Conservation (phyloP, 2,329 filamentous ascomycete genomes). For the Paecilomyces sp. region DNA sequence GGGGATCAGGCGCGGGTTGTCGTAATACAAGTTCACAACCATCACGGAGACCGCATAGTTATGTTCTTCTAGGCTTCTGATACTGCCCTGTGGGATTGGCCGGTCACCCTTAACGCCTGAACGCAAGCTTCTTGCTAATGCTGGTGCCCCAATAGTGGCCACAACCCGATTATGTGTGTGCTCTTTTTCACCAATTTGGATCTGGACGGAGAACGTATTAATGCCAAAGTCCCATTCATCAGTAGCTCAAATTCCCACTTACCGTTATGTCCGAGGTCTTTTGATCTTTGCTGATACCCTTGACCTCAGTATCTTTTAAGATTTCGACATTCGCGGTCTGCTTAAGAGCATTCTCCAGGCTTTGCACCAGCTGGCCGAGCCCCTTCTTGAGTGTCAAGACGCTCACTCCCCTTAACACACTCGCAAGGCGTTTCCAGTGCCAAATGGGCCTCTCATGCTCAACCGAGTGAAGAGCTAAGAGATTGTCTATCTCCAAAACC, state of each 20-base stretch:
- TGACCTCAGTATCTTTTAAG: constrained; percentile 44
- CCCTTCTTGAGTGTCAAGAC: constrained; percentile 46
- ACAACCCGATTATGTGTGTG: constrained; percentile 23
- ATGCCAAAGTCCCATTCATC: neutral
- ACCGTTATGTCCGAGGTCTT: constrained; percentile 16
- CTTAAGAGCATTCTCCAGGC: constrained; percentile 46
- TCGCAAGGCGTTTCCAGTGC: constrained; percentile 11
- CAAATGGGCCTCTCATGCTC: constrained; percentile 6
- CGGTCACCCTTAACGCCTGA: constrained; percentile 3
- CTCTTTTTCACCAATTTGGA: constrained; percentile 7
- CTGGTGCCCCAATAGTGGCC: constrained; percentile 22
- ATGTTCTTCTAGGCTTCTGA: constrained; percentile 21
- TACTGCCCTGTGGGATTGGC: constrained; percentile 11
- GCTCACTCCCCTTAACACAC: constrained; percentile 18
- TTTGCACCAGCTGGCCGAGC: constrained; percentile 54
- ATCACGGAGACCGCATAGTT: constrained; percentile 72
- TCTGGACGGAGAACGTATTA: constrained; percentile 6
- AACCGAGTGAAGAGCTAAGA: constrained; percentile 15
- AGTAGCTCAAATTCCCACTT: constrained; percentile 3
- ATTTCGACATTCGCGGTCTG: constrained; percentile 55
- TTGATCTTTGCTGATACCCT: constrained; percentile 30
- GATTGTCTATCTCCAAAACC: constrained; percentile 17
- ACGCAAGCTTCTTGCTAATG: constrained; percentile 17
- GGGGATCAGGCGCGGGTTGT: constrained; percentile 55
- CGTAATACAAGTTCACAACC: constrained; percentile 86